These are phyloP conservation scores for Purpureocillium takamizusanense DNA, from an alignment of 2,329 filamentous ascomycete genomes.

Conservation along the genomic window DNA sequence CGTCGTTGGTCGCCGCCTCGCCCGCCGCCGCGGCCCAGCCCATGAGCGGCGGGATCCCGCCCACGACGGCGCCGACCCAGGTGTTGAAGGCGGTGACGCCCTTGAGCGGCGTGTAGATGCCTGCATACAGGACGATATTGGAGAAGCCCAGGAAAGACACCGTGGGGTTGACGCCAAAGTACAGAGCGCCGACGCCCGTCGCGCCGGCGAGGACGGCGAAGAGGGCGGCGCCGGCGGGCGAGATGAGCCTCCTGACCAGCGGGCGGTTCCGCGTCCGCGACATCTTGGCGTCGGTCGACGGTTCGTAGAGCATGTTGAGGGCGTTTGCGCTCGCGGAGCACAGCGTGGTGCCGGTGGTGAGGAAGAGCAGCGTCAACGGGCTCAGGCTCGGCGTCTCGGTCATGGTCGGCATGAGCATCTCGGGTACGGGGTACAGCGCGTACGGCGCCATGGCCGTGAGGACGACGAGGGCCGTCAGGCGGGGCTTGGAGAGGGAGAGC, in stretches of 20 bases:
- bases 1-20: conserved; percentile 68
- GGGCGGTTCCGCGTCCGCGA: conserved; percentile 84
- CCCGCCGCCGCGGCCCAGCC: conserved; percentile 94
- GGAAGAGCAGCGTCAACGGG: conserved; percentile 83
- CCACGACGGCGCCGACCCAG: conserved; percentile 88
- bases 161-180: conserved; percentile 88
- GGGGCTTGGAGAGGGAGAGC: conserved; percentile 90
- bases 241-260: conserved; percentile 73
- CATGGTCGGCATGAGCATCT: conserved; percentile 63
- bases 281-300: conserved; percentile 85
- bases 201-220: conserved; percentile 72
- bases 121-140: conserved; percentile 87
- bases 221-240: conserved; percentile 57
- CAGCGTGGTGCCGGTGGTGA: conserved; percentile 80
- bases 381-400: conserved; percentile 71
- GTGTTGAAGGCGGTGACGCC: conserved; percentile 81
- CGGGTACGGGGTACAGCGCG: conserved; percentile 84
- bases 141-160: conserved; percentile 74
- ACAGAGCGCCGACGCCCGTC: conserved; percentile 63
- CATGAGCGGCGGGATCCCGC: conserved; percentile 92
- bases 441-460: conserved; percentile 87
- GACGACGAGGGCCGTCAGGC: conserved; percentile 83
- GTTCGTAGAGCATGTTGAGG: conserved; percentile 96
- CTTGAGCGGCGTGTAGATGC: conserved; percentile 88
- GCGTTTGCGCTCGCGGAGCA: conserved; percentile 89